Base-by-base conservation (phyloP, 129 eudicot genomes). In the Arctium lappa region DNA sequence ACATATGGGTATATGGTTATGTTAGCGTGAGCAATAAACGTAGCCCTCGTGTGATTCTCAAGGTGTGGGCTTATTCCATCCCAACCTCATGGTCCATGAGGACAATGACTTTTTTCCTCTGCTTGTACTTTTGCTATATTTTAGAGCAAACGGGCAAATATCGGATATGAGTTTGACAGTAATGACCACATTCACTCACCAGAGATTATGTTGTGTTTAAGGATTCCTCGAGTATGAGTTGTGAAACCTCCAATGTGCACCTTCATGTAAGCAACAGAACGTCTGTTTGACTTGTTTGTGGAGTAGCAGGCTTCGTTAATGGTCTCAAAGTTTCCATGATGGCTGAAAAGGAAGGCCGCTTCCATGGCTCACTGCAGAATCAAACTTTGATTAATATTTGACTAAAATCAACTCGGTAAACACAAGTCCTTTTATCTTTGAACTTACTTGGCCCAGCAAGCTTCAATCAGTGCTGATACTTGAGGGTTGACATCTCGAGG, bases 381-480 rank as follows among this genome's bases (percentile, higher is more conserved):
- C 3, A 77, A 40, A 50, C 31, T 63, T 7, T 38, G 0, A 44
- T 46, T 13, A 33, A 66, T 75, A 32, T 16, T 42, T 27, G n/a
- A 15, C 74, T 13, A 18, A 60, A 46, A 16, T 40, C 69, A 68
- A 73, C 18, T 72, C 13, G 32, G 1, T 8, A 76, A 15, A n/a
- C 16, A 6, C 9, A 56, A 37, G 33, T 8, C 3, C 39, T 65
- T 39, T 65, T 4, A 37, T 53, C 15, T 69, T 72, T 16, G 18
- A 36, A 87, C 98, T 87, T 79, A 94, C 98, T 88, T 91, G 42
- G 90, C 91, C 97, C 97, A 94, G 85, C 98, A 94, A 70, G 93
- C 90, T 84, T 94, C 97, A 73, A 94, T 91, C 69, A 94, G 56
- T 18, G 91, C 85, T 38, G 98, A 94, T 69, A 94, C 85, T 80